phyloP scores from a whole-genome alignment of 2,329 filamentous ascomycete species.

The Aspergillus puulaauensis region DNA sequence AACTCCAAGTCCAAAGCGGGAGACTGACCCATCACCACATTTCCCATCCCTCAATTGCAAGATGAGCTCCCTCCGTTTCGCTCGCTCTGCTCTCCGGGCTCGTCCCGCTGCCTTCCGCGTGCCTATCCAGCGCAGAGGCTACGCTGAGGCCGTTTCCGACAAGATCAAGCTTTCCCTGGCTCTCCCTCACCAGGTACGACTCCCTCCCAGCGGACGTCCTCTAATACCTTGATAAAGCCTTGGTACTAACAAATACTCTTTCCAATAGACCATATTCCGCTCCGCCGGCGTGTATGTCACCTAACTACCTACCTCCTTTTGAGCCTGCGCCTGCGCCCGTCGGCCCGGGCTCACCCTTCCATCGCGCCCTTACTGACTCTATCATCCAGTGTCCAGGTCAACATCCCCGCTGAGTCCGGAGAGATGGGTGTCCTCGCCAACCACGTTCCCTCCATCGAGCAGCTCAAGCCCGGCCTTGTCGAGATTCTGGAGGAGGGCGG shows the following conservation, averaged over 20 bases:
- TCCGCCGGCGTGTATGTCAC: conserved; percentile 66
- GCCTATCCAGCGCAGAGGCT: conserved; percentile 80
- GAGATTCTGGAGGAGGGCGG: conserved; percentile 94
- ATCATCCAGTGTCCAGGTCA: conserved; percentile 82
- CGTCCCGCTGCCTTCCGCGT: conserved; percentile 74
- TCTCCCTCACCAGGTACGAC: conserved; percentile 94
- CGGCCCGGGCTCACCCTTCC: conserved; percentile 9
- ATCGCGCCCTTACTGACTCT: conserved; percentile 49
- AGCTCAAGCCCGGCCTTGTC: conserved; percentile 93
- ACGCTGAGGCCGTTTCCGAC: conserved; percentile 83
- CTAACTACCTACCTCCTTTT: neutral
- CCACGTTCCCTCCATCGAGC: conserved; percentile 98
- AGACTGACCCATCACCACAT: conserved; percentile 35
- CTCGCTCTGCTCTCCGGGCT: conserved; percentile 83
- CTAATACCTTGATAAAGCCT: neutral
- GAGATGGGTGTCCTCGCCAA: conserved; percentile 99
- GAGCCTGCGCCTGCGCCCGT: conserved; percentile 9
- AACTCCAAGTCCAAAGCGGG: conserved; percentile 30
- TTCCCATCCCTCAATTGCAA: conserved; percentile 35
- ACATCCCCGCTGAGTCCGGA: conserved; percentile 95
- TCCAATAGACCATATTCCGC: conserved; percentile 64
- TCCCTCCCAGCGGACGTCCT: conserved; percentile 18
- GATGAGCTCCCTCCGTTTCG: conserved; percentile 94
- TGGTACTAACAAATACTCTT: conserved; percentile 24
- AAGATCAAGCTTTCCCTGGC: conserved; percentile 98